Percentiles rank a stretch among this genome's conserved stretches.
These are phyloP conservation scores for Prunus campanulata DNA, from an alignment of 306 rosid genomes.

Conservation along the genomic window DNA sequence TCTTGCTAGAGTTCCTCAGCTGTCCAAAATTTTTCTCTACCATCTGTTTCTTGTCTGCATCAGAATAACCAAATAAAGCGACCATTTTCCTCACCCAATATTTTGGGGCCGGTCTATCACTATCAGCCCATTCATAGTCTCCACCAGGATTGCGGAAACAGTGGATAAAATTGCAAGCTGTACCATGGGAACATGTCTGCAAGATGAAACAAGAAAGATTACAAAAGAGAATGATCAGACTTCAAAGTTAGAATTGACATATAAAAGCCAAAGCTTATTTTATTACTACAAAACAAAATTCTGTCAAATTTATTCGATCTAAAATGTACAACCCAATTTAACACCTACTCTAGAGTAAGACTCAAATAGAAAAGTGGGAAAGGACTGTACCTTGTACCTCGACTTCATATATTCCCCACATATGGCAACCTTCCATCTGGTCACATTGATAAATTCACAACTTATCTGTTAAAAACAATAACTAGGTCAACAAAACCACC, in stretches of 20 bases:
- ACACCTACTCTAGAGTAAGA: slow-evolving; percentile 2
- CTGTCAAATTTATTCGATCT: slow-evolving; percentile 6
- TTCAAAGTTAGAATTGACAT: background rate
- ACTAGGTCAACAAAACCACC: slow-evolving; percentile 12
- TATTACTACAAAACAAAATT: slow-evolving; percentile 15
- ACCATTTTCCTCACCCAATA: slow-evolving; percentile 77
- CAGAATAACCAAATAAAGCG: slow-evolving; percentile 73
- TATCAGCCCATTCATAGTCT: slow-evolving; percentile 95
- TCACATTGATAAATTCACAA: slow-evolving; percentile 74
- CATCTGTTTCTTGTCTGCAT: slow-evolving; percentile 33
- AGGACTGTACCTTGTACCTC: slow-evolving; percentile 62
- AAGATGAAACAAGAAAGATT: slow-evolving; percentile 21
- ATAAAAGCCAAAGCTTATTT: background rate
- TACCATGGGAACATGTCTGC: slow-evolving; percentile 91
- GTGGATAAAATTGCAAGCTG: slow-evolving; percentile 93
- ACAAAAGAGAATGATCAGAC: slow-evolving; percentile 5
- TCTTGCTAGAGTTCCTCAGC: slow-evolving; percentile 35
- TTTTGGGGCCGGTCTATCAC: slow-evolving; percentile 80
- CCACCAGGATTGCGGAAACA: slow-evolving; percentile 94
- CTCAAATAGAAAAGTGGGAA: slow-evolving; percentile 20
- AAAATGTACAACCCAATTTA: background rate
- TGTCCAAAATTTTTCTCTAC: slow-evolving; percentile 30
- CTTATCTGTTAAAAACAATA: slow-evolving; percentile 55
- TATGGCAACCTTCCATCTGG: slow-evolving; percentile 94
- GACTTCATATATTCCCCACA: slow-evolving; percentile 97